These are phyloP conservation scores for Coemansia sp. DNA, from an alignment of 192 early-diverging fungal genomes.

Conservation along the genomic window DNA sequence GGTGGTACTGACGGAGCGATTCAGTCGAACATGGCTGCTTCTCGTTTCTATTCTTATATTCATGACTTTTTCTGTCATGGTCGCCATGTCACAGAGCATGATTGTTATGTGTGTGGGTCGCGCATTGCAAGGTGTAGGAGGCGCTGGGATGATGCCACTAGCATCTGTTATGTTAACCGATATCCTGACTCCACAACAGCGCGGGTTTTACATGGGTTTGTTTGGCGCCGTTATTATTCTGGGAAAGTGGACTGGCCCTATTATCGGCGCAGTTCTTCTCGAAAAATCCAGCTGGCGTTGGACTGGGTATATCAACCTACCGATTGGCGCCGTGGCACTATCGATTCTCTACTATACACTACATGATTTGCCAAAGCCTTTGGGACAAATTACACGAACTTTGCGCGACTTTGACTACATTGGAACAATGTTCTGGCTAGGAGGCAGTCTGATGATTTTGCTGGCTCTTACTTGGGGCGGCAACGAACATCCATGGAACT, in stretches of 20 bases:
- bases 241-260: constrained; percentile 69
- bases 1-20: constrained; percentile 83
- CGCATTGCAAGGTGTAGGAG: constrained; percentile 73
- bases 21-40: constrained; percentile 51
- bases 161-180: constrained; percentile 76
- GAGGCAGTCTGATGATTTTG: constrained; percentile 57
- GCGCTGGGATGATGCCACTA: constrained; percentile 66
- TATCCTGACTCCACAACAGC: constrained; percentile 64
- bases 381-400: constrained; percentile 53
- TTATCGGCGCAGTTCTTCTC: constrained; percentile 69
- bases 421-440: constrained; percentile 57
- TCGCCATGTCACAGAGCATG: constrained; percentile 43
- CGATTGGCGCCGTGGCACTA: constrained; percentile 59
- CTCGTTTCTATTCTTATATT: constrained; percentile 48
- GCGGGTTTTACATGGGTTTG: constrained; percentile 70
- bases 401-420: constrained; percentile 61
- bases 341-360: constrained; percentile 60
- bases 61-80: constrained; percentile 53
- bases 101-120: constrained; percentile 65
- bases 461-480: constrained; percentile 62
- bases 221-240: constrained; percentile 63
- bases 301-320: constrained; percentile 80
- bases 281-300: constrained; percentile 65
- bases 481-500: constrained; percentile 60
- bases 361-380: constrained; percentile 56